Conservation (phyloP, 225 moss, liverwort and hornwort species). For the Bryum argenteum region DNA sequence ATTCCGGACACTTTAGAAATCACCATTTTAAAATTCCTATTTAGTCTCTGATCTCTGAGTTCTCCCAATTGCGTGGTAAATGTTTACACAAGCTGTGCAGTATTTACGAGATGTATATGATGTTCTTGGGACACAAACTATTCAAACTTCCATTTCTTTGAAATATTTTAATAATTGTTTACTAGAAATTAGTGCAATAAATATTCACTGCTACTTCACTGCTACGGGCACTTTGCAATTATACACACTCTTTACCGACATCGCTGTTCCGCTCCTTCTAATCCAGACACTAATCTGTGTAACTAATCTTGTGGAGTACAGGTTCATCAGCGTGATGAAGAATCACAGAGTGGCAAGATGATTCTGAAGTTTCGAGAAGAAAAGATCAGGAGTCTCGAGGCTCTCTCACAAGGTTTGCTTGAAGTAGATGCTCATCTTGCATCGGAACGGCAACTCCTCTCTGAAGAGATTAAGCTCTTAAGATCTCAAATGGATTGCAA, state of each 20-base stretch:
- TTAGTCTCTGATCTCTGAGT: too few species aligned
- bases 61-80: too few species aligned
- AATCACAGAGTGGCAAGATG: conserved; percentile 73
- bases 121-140: too few species aligned
- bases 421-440: conserved; percentile 45
- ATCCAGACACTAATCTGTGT: neutral
- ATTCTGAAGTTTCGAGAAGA: conserved; percentile 67
- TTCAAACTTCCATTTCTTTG: too few species aligned
- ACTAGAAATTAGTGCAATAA: too few species aligned
- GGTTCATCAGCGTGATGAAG: conserved; percentile 74
- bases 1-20: neutral
- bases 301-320: conserved; percentile 24
- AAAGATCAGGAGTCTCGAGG: conserved; percentile 66
- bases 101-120: too few species aligned
- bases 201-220: too few species aligned
- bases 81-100: too few species aligned
- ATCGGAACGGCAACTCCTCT: conserved; percentile 50
- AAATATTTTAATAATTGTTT: too few species aligned
- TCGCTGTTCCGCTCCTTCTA: neutral
- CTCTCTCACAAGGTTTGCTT: conserved; percentile 52
- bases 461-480: conserved; percentile 58
- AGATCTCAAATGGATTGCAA: conserved; percentile 58
- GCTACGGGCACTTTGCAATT: too few species aligned
- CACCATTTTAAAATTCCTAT: too few species aligned
- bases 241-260: too few species aligned